Conservation (phyloP, 23 red algal species). For the Gracilaria domingensis region DNA sequence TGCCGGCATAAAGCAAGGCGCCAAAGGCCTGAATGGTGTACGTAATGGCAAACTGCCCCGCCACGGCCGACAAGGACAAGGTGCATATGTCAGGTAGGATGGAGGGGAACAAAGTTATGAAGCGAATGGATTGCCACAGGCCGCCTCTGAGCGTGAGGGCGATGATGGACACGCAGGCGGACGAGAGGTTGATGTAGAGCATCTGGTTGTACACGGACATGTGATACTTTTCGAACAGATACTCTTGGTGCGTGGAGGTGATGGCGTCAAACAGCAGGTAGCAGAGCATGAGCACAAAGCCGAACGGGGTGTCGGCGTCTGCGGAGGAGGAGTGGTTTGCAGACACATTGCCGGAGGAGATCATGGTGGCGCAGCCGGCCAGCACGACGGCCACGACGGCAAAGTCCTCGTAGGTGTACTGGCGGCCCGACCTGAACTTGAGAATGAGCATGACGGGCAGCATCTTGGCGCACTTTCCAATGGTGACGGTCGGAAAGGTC, state of each 20-base stretch:
- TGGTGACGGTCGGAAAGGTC: slow-evolving; percentile 85
- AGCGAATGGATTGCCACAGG: slow-evolving; percentile 26
- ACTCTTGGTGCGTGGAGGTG: slow-evolving; percentile 82
- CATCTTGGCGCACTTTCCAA: slow-evolving; percentile 95
- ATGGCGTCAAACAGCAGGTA: slow-evolving; percentile 84
- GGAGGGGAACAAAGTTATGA: slow-evolving; percentile 39
- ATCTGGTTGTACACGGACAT: slow-evolving; percentile 85
- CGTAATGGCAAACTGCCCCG: slow-evolving; percentile 88
- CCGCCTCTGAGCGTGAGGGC: slow-evolving; percentile 34
- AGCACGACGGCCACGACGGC: slow-evolving; percentile 59
- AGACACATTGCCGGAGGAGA: slow-evolving; percentile 67
- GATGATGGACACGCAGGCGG: slow-evolving; percentile 51
- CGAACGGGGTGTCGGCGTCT: slow-evolving; percentile 49
- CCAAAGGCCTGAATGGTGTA: slow-evolving; percentile 83
- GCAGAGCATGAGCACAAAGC: slow-evolving; percentile 68
- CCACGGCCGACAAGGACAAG: slow-evolving; percentile 74
- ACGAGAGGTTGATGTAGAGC: slow-evolving; percentile 84
- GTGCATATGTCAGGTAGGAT: slow-evolving; percentile 48
- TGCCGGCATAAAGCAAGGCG: slow-evolving; percentile 78
- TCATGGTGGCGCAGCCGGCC: slow-evolving; percentile 61
- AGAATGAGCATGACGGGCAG: slow-evolving; percentile 83
- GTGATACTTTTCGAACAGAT: slow-evolving; percentile 67
- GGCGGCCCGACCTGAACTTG: slow-evolving; percentile 35
- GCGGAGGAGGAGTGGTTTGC: slow-evolving; percentile 45
- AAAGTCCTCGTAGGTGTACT: slow-evolving; percentile 51